Percentiles rank a stretch among this genome's conserved stretches.
phyloP scores from a whole-genome alignment of 2,329 filamentous ascomycete genomes.

The Alternaria ventricosa region DNA sequence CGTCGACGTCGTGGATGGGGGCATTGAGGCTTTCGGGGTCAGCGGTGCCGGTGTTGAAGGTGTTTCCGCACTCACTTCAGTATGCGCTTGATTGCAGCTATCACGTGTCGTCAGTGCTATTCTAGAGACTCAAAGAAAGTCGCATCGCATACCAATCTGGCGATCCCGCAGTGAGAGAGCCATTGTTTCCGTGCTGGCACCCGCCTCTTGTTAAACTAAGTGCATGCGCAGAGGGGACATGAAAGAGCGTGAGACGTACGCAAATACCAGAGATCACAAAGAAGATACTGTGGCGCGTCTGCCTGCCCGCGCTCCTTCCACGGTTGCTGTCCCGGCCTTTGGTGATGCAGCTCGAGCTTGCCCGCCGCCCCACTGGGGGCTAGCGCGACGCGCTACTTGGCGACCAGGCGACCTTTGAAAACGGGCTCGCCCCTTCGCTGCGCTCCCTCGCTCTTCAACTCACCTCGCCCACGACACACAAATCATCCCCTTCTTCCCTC shows the following conservation, averaged over 20 bases:
- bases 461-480: slow-evolving; percentile 25
- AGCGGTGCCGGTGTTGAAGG: background rate
- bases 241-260: background rate
- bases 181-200: slow-evolving; percentile 37
- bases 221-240: slow-evolving; percentile 25
- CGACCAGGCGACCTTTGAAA: slow-evolving; percentile 27
- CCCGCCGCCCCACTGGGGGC: slow-evolving; percentile 18
- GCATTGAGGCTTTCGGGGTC: slow-evolving; percentile 69
- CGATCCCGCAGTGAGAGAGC: slow-evolving; percentile 65
- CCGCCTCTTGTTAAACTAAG: slow-evolving; percentile 32
- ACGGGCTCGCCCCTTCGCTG: slow-evolving; percentile 29
- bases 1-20: slow-evolving; percentile 60
- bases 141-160: slow-evolving; percentile 59
- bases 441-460: slow-evolving; percentile 34
- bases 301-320: slow-evolving; percentile 14
- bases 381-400: slow-evolving; percentile 31
- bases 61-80: slow-evolving; percentile 63
- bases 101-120: slow-evolving; percentile 17
- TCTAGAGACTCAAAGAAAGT: background rate
- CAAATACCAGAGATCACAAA: slow-evolving; percentile 3
- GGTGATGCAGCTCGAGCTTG: slow-evolving; percentile 19
- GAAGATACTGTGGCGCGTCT: slow-evolving; percentile 28
- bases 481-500: slow-evolving; percentile 36
- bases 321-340: slow-evolving; percentile 10
- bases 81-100: slow-evolving; percentile 92